These are phyloP conservation scores for Desmodesmus armatus DNA, from an alignment of 139 green algal species.

Conservation along the genomic window DNA sequence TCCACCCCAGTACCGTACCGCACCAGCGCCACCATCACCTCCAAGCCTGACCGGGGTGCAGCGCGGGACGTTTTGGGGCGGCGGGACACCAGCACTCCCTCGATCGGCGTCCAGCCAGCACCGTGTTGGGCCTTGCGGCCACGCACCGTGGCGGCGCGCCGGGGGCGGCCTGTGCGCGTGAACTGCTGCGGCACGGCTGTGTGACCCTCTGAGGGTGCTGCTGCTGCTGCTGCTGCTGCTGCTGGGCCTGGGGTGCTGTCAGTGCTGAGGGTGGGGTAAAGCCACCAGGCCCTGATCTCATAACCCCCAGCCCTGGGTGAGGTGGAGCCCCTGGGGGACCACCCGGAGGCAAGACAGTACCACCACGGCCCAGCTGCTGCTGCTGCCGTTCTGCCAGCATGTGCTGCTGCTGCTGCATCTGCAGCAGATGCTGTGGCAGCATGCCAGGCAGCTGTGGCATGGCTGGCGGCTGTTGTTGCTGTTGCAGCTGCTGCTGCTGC, in stretches of 20 bases:
- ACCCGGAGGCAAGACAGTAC: no score
- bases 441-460: not conserved
- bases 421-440: not conserved
- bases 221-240: no score
- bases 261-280: no score
- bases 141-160: constrained; percentile 7
- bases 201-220: no score
- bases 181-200: constrained; percentile 41
- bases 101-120: constrained; percentile 23
- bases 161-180: constrained; percentile 22
- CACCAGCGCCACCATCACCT: not conserved
- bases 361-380: no score
- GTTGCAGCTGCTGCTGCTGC: not conserved
- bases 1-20: not conserved
- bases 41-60: not conserved
- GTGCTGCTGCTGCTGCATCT: not conserved
- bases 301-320: no score
- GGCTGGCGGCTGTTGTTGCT: not conserved
- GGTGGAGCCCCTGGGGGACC: no score
- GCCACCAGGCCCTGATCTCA: no score
- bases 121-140: constrained; percentile 36
- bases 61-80: not conserved
- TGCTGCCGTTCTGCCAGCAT: no score
- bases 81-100: constrained; percentile 4
- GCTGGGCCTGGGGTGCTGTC: no score